Base-by-base conservation (phyloP, 352 stramenopile genomes). In the Phytophthora kernoviae region DNA sequence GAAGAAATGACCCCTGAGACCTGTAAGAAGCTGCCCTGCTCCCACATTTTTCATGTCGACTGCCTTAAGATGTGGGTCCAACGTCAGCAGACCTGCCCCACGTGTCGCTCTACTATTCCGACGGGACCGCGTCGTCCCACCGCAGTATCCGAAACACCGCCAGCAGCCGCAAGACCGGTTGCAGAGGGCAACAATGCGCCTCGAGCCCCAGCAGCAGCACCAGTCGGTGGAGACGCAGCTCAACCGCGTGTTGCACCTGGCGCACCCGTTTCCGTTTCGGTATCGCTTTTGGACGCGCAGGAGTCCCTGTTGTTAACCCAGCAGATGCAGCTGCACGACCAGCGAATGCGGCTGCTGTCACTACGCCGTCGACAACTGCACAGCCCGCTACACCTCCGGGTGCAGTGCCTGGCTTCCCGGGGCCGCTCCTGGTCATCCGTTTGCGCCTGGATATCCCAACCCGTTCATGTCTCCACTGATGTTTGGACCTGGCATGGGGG, bases 11-110 rank as follows among this genome's bases (percentile, higher is more conserved):
- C 67, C 5, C 56, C 87, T 5, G 83, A 81, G 4, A 76, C 77
- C 15, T 96, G 90, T 70, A 99, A 99, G 65, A 98, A 98, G 68
- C 72, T 99, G 15, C 84, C 83, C n/a, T 99, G 97, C 71, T 90
- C 89, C 32, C 97, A 99, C 69, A 97, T 98, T 46, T 99, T 99
- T 68, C 96, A 99, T 65, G 88, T 98, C 30, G 86, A 97, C 65
- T 99, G 97, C 70, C 77, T 99, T 10, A 95, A 98, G 52, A 98
- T 99, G 81, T 99, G 97, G 97, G 87, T 99, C 14, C 94, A 99
- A 60, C 96, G 98, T 53, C 97, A 99, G 64, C 97, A 99, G 53
- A 98, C 91, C 8, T 99, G 97, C 68, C 97, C 97, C 0, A 99
- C 97, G 2, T 99, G 97, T 69, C 89, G 96, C 22, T 90, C 90